These are phyloP conservation scores for Fusarium napiforme DNA, from an alignment of 2,329 filamentous ascomycete genomes.

Conservation along the genomic window DNA sequence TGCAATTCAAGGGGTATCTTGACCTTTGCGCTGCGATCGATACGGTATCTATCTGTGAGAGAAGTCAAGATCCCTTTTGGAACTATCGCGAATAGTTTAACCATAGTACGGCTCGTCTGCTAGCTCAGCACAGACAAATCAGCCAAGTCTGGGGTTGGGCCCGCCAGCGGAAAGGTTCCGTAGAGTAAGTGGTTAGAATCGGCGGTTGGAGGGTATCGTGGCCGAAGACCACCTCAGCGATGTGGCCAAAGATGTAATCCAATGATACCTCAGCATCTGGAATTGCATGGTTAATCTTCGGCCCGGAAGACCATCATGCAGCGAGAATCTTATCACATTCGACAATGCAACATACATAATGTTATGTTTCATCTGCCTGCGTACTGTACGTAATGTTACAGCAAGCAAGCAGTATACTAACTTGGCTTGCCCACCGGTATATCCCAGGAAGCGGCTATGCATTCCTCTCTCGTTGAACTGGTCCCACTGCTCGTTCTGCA, in stretches of 20 bases:
- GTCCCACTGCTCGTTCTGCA: constrained; percentile 21
- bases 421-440: neutral
- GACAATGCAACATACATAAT: neutral
- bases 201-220: constrained; percentile 20
- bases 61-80: neutral
- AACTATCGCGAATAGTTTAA: neutral
- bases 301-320: constrained; percentile 5
- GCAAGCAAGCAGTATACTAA: neutral
- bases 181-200: constrained; percentile 26
- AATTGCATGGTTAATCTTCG: constrained; percentile 34
- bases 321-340: constrained; percentile 22
- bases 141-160: constrained; percentile 1
- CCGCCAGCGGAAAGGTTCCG: constrained; percentile 33
- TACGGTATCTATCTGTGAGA: neutral
- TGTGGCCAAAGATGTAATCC: constrained; percentile 6
- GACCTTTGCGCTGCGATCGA: constrained; percentile 13
- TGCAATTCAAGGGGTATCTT: neutral
- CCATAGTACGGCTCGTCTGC: neutral
- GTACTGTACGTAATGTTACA: constrained; percentile 28
- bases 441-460: constrained; percentile 3
- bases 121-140: constrained; percentile 7
- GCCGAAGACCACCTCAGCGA: constrained; percentile 4
- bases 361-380: constrained; percentile 10
- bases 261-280: constrained; percentile 5
- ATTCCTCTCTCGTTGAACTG: constrained; percentile 26